Conservation (phyloP, 345 rosid species). For the Eucalyptus camaldulensis region DNA sequence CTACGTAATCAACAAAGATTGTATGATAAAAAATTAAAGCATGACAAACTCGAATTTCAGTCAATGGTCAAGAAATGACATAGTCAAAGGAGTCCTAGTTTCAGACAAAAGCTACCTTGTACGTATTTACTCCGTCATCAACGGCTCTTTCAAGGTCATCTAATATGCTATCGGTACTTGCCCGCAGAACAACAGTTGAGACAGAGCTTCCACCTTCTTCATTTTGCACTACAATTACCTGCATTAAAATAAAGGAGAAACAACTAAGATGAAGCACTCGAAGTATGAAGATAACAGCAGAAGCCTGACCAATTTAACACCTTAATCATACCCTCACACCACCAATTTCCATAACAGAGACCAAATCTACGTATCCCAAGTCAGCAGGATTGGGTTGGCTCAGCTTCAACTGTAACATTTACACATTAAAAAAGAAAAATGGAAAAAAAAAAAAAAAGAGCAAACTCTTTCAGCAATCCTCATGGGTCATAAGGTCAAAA, state of each 20-base stretch:
- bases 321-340: conserved; percentile 72
- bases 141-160: conserved; percentile 99
- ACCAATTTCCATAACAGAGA: conserved; percentile 96
- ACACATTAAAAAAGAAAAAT: background rate
- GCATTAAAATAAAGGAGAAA: background rate
- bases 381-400: conserved; percentile 82
- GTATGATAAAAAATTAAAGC: background rate
- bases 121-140: conserved; percentile 98
- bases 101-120: conserved; percentile 46
- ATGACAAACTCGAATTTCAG: background rate
- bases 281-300: background rate
- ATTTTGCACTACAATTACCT: conserved; percentile 83
- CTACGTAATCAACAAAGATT: background rate
- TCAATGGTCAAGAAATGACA: background rate
- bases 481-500: background rate
- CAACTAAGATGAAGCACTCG: background rate
- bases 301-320: background rate
- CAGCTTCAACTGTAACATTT: conserved; percentile 66
- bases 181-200: conserved; percentile 81
- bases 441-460: background rate
- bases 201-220: conserved; percentile 94
- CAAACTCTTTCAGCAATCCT: background rate
- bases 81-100: background rate
- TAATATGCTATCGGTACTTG: conserved; percentile 90
- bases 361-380: conserved; percentile 79